Evolutionary conservation across 495 filamentous ascomycete genomes (phyloP).

Genomic region (Penicillium pancosmium): DNA sequence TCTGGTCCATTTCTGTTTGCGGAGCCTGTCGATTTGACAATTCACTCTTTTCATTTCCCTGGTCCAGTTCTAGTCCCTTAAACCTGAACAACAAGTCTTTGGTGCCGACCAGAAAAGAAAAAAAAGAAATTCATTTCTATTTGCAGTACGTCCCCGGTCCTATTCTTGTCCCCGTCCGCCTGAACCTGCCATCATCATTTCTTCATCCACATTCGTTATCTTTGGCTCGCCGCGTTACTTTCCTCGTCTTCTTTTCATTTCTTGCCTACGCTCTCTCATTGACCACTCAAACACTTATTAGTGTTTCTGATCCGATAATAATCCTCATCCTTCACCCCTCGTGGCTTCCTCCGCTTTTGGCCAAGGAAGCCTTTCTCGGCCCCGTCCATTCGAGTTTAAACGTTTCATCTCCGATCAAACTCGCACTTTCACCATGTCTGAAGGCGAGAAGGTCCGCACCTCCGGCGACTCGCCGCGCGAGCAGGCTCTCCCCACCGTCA

Average conservation of each 20-base stretch:
- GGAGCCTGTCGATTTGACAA: slow-evolving; percentile 12
- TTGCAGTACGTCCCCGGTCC: too few relatives aligned
- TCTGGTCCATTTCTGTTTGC: slow-evolving; percentile 10
- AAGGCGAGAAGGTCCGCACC: slow-evolving; percentile 76
- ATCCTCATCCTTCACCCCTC: slow-evolving; percentile 32
- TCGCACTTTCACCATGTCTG: slow-evolving; percentile 58
- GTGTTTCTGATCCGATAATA: slow-evolving; percentile 24
- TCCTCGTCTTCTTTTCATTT: slow-evolving; percentile 11
- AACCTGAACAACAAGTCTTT: neutral
- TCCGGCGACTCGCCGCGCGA: slow-evolving; percentile 72
- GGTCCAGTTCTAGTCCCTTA: neutral
- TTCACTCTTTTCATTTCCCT: slow-evolving; percentile 14
- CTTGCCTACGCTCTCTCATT: slow-evolving; percentile 24
- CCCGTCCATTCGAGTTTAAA: slow-evolving; percentile 55
- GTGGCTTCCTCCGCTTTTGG: slow-evolving; percentile 52
- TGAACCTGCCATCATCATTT: slow-evolving; percentile 29
- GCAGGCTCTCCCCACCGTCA: slow-evolving; percentile 77
- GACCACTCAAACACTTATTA: slow-evolving; percentile 17
- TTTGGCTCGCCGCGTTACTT: slow-evolving; percentile 14
- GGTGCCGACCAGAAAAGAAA: slow-evolving; percentile 11
- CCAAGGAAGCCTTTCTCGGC: slow-evolving; percentile 50
- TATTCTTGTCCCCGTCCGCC: neutral
- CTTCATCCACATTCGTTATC: slow-evolving; percentile 38
- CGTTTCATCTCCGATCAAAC: slow-evolving; percentile 53
- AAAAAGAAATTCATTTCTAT: slow-evolving; percentile 5